Percentiles rank a stretch among this genome's conserved stretches.
Conservation (phyloP, 1,284 basidiomycete genomes). For the Pterula multifida region DNA sequence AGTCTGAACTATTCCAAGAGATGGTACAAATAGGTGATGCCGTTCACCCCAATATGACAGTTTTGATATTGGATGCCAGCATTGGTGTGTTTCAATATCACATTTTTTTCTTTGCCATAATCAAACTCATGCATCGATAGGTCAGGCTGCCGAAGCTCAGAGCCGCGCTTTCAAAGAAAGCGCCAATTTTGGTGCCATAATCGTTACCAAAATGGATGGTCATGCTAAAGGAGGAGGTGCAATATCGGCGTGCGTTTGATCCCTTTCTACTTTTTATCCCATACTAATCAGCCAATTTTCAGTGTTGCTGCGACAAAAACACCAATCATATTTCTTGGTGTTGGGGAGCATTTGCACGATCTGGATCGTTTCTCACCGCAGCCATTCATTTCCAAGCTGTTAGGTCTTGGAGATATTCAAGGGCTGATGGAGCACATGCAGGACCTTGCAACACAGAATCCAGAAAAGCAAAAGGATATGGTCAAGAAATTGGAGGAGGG, state of each 20-base stretch:
- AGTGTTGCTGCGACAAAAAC: slow-evolving; percentile 98
- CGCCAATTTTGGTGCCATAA: slow-evolving; percentile 95
- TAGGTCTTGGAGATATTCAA: slow-evolving; percentile 93
- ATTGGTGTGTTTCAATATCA: slow-evolving; percentile 39
- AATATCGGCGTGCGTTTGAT: slow-evolving; percentile 80
- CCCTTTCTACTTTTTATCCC: slow-evolving; percentile 4
- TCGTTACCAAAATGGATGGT: slow-evolving; percentile 99
- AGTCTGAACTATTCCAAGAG: slow-evolving; percentile 93
- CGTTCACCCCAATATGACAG: slow-evolving; percentile 89
- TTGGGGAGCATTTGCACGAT: slow-evolving; percentile 94
- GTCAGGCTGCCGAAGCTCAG: slow-evolving; percentile 96
- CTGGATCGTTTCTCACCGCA: slow-evolving; percentile 93
- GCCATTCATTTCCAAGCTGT: slow-evolving; percentile 94
- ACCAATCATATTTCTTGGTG: slow-evolving; percentile 97
- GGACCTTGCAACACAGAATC: slow-evolving; percentile 84
- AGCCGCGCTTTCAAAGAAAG: slow-evolving; percentile 96
- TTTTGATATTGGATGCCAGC: slow-evolving; percentile 81
- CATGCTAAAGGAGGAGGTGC: slow-evolving; percentile 99
- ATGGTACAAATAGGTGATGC: slow-evolving; percentile 95
- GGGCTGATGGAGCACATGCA: slow-evolving; percentile 98
- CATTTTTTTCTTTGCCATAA: slow-evolving; percentile 3
- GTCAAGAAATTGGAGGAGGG: slow-evolving; percentile 97
- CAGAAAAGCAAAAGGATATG: slow-evolving; percentile 96
- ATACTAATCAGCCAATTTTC: slow-evolving; percentile 10
- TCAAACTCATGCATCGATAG: slow-evolving; percentile 25